Conservation (phyloP, 106 monocot genomes). For the Vanilla planifolia region DNA sequence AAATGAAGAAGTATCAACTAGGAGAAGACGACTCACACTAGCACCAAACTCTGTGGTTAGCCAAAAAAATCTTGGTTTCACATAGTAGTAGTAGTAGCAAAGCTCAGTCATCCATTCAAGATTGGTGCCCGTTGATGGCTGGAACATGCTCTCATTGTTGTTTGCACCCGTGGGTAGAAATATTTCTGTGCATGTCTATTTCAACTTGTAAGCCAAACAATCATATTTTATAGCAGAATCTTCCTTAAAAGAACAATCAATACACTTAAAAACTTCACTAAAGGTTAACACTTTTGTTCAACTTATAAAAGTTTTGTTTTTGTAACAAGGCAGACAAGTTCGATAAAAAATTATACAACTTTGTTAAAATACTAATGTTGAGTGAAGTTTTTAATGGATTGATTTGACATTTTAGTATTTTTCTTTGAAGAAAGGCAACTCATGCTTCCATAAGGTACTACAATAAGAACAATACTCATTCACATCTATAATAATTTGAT, state of each 20-base stretch:
- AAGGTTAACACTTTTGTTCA: too few relatives aligned
- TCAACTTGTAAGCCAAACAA: background rate
- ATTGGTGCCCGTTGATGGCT: slow-evolving; percentile 7
- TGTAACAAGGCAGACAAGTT: too few relatives aligned
- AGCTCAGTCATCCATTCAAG: background rate
- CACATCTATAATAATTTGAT: background rate
- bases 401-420: too few relatives aligned
- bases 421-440: too few relatives aligned
- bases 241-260: too few relatives aligned
- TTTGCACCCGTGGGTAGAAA: slow-evolving; percentile 14
- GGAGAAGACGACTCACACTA: slow-evolving; percentile 21
- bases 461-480: background rate
- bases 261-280: too few relatives aligned
- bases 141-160: slow-evolving; percentile 42
- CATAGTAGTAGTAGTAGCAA: slow-evolving; percentile 1
- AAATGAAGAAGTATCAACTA: background rate
- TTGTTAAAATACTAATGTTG: too few relatives aligned
- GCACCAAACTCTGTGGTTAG: slow-evolving; percentile 36
- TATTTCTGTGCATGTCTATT: slow-evolving; percentile 38
- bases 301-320: too few relatives aligned
- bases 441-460: too few relatives aligned
- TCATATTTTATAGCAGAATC: background rate
- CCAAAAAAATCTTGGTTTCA: slow-evolving; percentile 31
- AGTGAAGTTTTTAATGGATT: too few relatives aligned
- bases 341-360: too few relatives aligned